Percentiles rank a stretch among this genome's conserved stretches.
phyloP scores from a whole-genome alignment of 148 eudicot genomes.

The Arctostaphylos glauca region DNA sequence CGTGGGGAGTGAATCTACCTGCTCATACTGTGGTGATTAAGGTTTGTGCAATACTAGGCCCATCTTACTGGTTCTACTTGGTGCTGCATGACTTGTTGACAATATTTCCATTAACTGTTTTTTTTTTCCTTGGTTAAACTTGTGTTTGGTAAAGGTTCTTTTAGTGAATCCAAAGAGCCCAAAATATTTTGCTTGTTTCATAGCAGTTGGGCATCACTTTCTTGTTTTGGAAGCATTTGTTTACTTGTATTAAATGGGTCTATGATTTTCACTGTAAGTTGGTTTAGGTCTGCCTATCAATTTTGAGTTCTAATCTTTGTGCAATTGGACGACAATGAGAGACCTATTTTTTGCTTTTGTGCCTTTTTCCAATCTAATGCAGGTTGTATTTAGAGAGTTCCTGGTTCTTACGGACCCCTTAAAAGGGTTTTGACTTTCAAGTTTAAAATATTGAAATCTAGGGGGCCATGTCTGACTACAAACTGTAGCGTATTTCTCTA shows the following conservation, averaged over 20 bases:
- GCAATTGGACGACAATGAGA: background rate
- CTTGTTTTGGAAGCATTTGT: background rate
- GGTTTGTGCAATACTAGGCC: conserved; percentile 41
- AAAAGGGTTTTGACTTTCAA: background rate
- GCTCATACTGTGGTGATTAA: conserved; percentile 99
- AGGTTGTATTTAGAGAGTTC: background rate
- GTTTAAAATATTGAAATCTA: background rate
- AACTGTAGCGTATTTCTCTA: background rate
- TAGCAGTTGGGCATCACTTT: background rate
- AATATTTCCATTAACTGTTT: background rate
- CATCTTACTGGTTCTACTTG: background rate
- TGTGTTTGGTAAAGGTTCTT: conserved; percentile 3
- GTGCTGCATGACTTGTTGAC: background rate
- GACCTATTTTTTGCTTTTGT: background rate
- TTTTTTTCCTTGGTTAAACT: background rate
- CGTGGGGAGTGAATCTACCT: conserved; percentile 99
- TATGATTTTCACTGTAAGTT: background rate
- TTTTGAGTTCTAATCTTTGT: background rate
- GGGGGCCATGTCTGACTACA: background rate
- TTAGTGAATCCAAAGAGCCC: background rate
- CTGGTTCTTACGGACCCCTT: background rate
- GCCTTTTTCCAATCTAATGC: background rate
- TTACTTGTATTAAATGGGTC: background rate
- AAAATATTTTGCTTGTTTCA: background rate
- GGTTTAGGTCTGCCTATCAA: background rate